Base-by-base conservation (phyloP, 495 filamentous ascomycete genomes). In the Penicillium bialowiezense region DNA sequence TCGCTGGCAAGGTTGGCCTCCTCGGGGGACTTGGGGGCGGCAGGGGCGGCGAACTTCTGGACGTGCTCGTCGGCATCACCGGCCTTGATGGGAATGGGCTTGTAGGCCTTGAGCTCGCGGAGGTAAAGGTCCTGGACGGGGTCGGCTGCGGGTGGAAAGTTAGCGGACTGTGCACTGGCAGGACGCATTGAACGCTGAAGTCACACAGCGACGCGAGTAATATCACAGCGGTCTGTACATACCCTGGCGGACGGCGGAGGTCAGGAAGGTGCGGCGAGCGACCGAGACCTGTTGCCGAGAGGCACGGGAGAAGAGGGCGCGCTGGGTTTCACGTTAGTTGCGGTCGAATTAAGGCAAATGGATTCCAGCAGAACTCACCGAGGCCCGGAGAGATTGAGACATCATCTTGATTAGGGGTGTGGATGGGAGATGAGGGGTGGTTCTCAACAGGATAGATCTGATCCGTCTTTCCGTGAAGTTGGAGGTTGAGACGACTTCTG, bases 91-190 rank as follows among this genome's bases (percentile, higher is more conserved):
- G 85, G 78, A 17, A 86, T 73, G 31, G 88, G 78, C 79, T 97
- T 99, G 85, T 92, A 97, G 71, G 82, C 79, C 70, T 89, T 91
- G 59, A 99, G 84, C 70, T 97, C 92, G 58, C 82, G 82, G 59
- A 99, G 86, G 81, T 97, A 99, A 60, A 99, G 83, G 55, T 97
- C 92, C 75, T 96, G 93, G 56, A 99, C 86, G 55, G 93, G 79
- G 73, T 99, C 93, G 75, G 86, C 95, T 97, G 68, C 49, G 64
- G 19, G 28, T 21, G 32, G 26, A 24, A 47, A 46, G 59, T 62
- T 40, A 64, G 56, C 23, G n/a, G 24, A 52, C 20, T 43, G 34
- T 26, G 44, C 23, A 36, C 46, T n/a, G 31, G 23, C 3, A 26
- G 23, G 23, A 8, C 23, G 8, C 3, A 26, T 8, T 26, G 23